Conservation (phyloP, 108 stramenopile genomes). For the Fragilaria crotonensis region DNA sequence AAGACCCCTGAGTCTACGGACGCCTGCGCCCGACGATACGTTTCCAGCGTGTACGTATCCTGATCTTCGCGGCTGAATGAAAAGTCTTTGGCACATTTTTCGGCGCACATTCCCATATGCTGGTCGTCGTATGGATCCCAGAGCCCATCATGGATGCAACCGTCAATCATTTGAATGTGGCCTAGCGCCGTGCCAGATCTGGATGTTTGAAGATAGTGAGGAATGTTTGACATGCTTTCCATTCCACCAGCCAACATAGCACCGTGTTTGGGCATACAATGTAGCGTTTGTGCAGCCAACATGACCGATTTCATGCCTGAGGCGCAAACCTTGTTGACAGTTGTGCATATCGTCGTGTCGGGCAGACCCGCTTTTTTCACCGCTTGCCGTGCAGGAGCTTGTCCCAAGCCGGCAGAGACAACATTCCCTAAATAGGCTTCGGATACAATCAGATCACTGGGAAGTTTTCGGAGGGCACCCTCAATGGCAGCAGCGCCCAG, state of each 20-base stretch:
- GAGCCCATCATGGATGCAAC: constrained; percentile 88
- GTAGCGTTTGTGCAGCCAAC: constrained; percentile 70
- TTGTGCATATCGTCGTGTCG: constrained; percentile 58
- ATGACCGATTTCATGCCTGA: constrained; percentile 91
- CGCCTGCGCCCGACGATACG: constrained; percentile 71
- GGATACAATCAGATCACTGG: constrained; percentile 51
- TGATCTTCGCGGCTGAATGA: constrained; percentile 87
- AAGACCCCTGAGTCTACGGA: constrained; percentile 69
- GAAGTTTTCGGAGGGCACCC: constrained; percentile 46
- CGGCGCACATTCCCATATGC: constrained; percentile 97
- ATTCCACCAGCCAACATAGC: constrained; percentile 91
- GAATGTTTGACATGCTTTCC: constrained; percentile 96
- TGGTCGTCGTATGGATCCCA: constrained; percentile 95
- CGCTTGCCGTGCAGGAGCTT: constrained; percentile 90
- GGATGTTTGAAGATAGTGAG: constrained; percentile 80
- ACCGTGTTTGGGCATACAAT: constrained; percentile 17
- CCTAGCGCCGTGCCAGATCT: constrained; percentile 73
- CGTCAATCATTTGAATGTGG: constrained; percentile 61
- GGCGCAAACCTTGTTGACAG: constrained; percentile 95
- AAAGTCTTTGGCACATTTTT: constrained; percentile 80
- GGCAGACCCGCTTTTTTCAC: constrained; percentile 46
- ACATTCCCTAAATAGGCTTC: constrained; percentile 96
- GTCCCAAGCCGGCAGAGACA: constrained; percentile 90
- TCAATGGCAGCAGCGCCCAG: constrained; percentile 76
- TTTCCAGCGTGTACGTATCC: constrained; percentile 83